Conservation (phyloP, 2,329 filamentous ascomycete species). For the Paraconiothyrium sp. region DNA sequence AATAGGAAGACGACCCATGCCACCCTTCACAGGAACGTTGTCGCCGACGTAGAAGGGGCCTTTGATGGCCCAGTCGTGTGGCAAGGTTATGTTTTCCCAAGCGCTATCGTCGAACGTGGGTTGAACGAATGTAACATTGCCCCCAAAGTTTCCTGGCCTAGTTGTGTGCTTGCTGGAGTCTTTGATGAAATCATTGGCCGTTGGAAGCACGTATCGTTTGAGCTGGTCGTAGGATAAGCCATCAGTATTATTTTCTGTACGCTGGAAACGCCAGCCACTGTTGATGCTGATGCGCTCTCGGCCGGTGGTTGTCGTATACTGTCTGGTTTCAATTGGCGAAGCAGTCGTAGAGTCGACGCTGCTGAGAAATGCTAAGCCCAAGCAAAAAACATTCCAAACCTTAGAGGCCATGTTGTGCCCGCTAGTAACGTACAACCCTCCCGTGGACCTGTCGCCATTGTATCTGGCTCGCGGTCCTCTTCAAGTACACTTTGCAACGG, state of each 20-base stretch:
- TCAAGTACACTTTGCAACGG: not conserved
- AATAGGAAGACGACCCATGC: conserved; percentile 57
- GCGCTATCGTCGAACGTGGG: conserved; percentile 48
- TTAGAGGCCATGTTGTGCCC: not conserved
- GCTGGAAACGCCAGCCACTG: conserved; percentile 49
- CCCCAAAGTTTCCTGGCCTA: conserved; percentile 30
- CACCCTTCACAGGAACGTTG: conserved; percentile 42
- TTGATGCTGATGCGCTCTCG: conserved; percentile 45
- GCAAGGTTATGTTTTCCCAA: conserved; percentile 55
- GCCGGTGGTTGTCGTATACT: conserved; percentile 6
- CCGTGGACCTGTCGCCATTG: not conserved
- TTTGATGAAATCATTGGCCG: conserved; percentile 51
- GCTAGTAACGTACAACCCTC: not conserved
- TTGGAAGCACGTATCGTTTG: conserved; percentile 53
- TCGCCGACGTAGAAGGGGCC: conserved; percentile 52
- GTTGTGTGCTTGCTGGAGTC: conserved; percentile 37
- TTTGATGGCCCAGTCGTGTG: conserved; percentile 60
- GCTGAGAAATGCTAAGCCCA: not conserved
- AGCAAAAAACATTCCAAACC: not conserved
- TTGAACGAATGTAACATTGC: conserved; percentile 39
- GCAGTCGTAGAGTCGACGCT: not conserved
- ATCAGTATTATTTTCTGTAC: conserved; percentile 47
- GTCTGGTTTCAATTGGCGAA: not conserved
- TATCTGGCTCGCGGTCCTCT: not conserved
- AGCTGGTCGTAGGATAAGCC: conserved; percentile 44